A percentile compares a stretch with the other conserved stretches of the same genome.
Evolutionary conservation across 257 asterid genomes (phyloP).

Genomic region (Solanum appendiculatum): DNA sequence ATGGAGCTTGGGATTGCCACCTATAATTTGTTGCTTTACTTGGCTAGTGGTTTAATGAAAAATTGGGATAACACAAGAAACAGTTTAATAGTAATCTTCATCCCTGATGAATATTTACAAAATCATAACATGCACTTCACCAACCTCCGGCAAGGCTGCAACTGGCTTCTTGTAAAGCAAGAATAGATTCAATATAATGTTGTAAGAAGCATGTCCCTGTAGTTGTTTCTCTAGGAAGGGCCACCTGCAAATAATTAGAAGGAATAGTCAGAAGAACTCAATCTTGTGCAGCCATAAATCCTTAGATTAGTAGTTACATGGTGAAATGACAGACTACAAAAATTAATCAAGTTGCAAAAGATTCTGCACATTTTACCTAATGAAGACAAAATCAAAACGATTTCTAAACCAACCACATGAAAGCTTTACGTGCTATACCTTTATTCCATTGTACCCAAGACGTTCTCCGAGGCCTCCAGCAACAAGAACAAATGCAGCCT

Average conservation of each 20-base stretch:
- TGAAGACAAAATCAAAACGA: background rate
- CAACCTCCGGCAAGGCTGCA: constrained; percentile 62
- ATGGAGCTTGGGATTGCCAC: background rate
- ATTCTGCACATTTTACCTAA: background rate
- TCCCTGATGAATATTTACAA: background rate
- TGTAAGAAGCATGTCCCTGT: constrained; percentile 88
- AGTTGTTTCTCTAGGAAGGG: constrained; percentile 78
- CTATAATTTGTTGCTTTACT: background rate
- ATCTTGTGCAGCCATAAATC: background rate
- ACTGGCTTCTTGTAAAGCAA: constrained; percentile 90
- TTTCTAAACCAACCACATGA: background rate
- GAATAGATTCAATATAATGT: constrained; percentile 79
- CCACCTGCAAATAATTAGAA: constrained; percentile 53
- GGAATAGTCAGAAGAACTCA: constrained; percentile 9
- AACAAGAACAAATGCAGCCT: constrained; percentile 95
- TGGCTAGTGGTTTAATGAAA: background rate
- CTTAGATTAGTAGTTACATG: background rate
- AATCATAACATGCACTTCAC: constrained; percentile 6
- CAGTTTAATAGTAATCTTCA: background rate
- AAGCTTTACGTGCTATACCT: constrained; percentile 33
- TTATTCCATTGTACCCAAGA: constrained; percentile 94
- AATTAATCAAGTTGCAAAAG: background rate
- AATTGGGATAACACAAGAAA: background rate
- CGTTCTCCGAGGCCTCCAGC: constrained; percentile 99
- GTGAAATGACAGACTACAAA: background rate